phyloP scores from a whole-genome alignment of 2,329 filamentous ascomycete genomes.

The Claviceps arundinis region DNA sequence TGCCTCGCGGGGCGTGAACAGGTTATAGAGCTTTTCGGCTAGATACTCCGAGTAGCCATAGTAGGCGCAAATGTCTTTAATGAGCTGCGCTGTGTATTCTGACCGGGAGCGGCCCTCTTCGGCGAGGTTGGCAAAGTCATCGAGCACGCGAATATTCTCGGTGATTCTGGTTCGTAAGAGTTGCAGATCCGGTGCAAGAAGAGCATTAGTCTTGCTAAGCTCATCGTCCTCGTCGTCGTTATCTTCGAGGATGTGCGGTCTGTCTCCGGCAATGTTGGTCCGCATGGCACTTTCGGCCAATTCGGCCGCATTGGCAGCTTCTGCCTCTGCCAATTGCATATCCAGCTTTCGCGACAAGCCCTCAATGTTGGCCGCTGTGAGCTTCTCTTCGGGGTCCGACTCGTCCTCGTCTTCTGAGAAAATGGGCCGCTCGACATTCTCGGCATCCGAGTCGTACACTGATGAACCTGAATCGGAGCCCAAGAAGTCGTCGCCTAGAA shows the following conservation, averaged over 20 bases:
- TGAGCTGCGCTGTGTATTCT: constrained; percentile 75
- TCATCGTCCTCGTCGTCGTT: constrained; percentile 46
- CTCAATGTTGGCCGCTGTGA: constrained; percentile 93
- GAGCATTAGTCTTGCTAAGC: constrained; percentile 42
- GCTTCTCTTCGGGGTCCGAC: constrained; percentile 74
- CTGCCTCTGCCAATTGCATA: constrained; percentile 60
- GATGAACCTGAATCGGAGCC: constrained; percentile 42
- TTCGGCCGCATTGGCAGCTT: constrained; percentile 72
- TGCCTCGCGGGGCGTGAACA: constrained; percentile 86
- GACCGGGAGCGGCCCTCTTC: constrained; percentile 70
- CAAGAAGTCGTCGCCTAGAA: constrained; percentile 46
- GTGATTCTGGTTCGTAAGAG: constrained; percentile 79
- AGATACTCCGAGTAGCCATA: constrained; percentile 92
- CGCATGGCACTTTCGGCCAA: constrained; percentile 74
- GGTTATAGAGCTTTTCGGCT: constrained; percentile 87
- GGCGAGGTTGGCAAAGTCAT: constrained; percentile 71
- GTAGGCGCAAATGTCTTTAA: constrained; percentile 90
- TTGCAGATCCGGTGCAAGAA: constrained; percentile 80
- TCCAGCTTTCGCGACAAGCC: constrained; percentile 81
- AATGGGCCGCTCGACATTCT: constrained; percentile 44
- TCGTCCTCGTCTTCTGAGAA: constrained; percentile 94
- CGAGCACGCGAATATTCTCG: constrained; percentile 82
- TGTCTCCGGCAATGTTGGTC: constrained; percentile 80
- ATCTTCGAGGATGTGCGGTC: constrained; percentile 52
- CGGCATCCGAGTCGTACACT: constrained; percentile 59